Conservation (phyloP, 768 basidiomycete species). For the Termitomyces titanicus region DNA sequence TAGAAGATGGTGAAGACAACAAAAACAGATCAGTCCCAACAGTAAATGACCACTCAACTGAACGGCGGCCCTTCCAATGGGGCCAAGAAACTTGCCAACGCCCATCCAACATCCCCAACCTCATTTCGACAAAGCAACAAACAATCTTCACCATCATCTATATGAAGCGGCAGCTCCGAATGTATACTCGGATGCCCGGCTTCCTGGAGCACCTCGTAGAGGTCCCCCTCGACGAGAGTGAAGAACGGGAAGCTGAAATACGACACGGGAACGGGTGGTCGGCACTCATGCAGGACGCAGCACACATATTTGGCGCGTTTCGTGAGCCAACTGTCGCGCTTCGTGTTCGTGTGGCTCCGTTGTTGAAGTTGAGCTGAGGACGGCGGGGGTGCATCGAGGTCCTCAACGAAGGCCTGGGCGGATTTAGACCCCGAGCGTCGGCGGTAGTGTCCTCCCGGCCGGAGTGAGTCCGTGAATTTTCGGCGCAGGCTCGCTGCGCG, state of each 20-base stretch:
- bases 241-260: conserved; percentile 81
- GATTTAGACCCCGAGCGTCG: conserved; percentile 17
- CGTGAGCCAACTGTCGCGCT: conserved; percentile 39
- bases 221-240: conserved; percentile 55
- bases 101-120: conserved; percentile 66
- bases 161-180: conserved; percentile 68
- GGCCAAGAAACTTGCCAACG: conserved; percentile 75
- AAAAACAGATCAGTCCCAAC: not conserved
- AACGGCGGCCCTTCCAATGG: conserved; percentile 36
- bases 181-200: conserved; percentile 77
- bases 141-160: conserved; percentile 78
- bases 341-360: conserved; percentile 17
- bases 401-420: conserved; percentile 25
- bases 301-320: conserved; percentile 62
- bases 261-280: conserved; percentile 56
- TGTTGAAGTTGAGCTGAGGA: conserved; percentile 11
- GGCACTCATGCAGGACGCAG: conserved; percentile 64
- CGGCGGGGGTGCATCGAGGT: conserved; percentile 14
- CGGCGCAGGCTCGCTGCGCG: conserved; percentile 25
- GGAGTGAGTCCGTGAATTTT: conserved; percentile 22
- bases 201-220: conserved; percentile 69
- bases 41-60: conserved; percentile 1
- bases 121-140: conserved; percentile 65
- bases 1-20: not conserved
- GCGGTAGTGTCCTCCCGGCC: conserved; percentile 13